Evolutionary conservation across 2,329 filamentous ascomycete species (phyloP).

Genomic region (Stylonectria norvegica): DNA sequence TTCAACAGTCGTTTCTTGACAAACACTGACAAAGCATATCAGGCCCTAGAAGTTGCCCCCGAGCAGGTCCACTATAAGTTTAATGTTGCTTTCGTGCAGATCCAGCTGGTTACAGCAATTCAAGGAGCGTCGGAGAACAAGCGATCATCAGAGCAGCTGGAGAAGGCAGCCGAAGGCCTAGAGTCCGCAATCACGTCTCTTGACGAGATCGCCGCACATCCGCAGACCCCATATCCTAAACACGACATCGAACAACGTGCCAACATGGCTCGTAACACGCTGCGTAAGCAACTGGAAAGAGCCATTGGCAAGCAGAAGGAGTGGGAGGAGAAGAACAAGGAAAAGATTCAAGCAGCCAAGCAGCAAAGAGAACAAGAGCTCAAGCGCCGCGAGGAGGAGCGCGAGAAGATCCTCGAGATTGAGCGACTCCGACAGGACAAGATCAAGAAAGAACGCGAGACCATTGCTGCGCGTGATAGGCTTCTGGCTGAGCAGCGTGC

Average conservation of each 20-base stretch:
- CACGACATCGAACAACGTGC: slow-evolving; percentile 90
- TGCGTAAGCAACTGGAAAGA: slow-evolving; percentile 85
- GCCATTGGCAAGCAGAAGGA: slow-evolving; percentile 80
- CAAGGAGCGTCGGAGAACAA: slow-evolving; percentile 71
- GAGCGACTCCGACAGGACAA: slow-evolving; percentile 74
- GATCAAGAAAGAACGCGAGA: slow-evolving; percentile 80
- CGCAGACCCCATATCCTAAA: slow-evolving; percentile 80
- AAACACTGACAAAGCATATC: slow-evolving; percentile 12
- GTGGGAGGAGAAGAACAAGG: slow-evolving; percentile 90
- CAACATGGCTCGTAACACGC: slow-evolving; percentile 95
- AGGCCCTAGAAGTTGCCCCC: slow-evolving; percentile 74
- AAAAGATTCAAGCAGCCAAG: slow-evolving; percentile 78
- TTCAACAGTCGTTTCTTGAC: not conserved
- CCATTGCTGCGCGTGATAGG: slow-evolving; percentile 73
- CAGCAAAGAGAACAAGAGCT: slow-evolving; percentile 78
- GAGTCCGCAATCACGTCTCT: slow-evolving; percentile 78
- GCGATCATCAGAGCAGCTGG: slow-evolving; percentile 74
- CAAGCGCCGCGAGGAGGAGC: slow-evolving; percentile 72
- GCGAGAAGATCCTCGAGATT: slow-evolving; percentile 61
- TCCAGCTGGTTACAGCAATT: slow-evolving; percentile 82
- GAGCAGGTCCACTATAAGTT: slow-evolving; percentile 91
- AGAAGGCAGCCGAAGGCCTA: slow-evolving; percentile 74
- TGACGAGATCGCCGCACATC: slow-evolving; percentile 60
- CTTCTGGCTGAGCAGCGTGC: slow-evolving; percentile 63
- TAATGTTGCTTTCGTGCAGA: slow-evolving; percentile 96